Conservation (phyloP, 1,284 basidiomycete species). For the Cutaneotrichosporon dermatis region DNA sequence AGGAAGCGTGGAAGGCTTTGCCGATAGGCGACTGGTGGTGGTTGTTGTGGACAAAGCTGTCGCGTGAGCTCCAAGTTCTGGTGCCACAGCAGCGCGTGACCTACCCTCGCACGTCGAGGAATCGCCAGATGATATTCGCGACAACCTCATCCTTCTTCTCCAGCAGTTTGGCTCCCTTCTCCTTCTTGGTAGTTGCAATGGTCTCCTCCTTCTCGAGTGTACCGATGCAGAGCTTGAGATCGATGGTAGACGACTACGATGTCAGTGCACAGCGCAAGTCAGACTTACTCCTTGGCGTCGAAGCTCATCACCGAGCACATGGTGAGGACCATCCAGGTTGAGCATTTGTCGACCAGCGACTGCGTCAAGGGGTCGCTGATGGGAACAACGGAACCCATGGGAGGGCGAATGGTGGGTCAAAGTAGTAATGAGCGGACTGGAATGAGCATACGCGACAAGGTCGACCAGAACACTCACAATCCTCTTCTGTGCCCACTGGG, state of each 20-base stretch:
- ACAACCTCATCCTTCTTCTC: conserved; percentile 99
- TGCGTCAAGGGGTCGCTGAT: conserved; percentile 75
- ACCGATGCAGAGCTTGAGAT: conserved; percentile 89
- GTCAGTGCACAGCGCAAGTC: too few relatives aligned
- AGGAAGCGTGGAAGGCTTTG: conserved; percentile 79
- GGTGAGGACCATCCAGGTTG: conserved; percentile 88
- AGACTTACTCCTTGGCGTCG: conserved; percentile 88
- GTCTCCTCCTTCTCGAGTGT: conserved; percentile 78
- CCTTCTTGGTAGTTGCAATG: conserved; percentile 69
- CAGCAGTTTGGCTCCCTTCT: conserved; percentile 73
- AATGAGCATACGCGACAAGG: too few relatives aligned
- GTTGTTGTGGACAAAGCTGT: conserved; percentile 69
- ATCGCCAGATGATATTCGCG: conserved; percentile 96
- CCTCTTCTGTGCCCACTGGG: conserved; percentile 67
- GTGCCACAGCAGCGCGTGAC: conserved; percentile 21
- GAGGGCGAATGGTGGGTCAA: conserved; percentile 39
- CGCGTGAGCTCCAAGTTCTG: neutral
- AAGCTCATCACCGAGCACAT: conserved; percentile 87
- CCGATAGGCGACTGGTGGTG: conserved; percentile 88
- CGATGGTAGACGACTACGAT: conserved; percentile 84
- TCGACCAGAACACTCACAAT: conserved; percentile 49
- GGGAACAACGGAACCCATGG: conserved; percentile 52
- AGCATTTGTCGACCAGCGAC: conserved; percentile 79
- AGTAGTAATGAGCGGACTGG: conserved; percentile 52
- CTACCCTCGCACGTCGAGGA: conserved; percentile 90